These are phyloP conservation scores for Raphidocelis subcapitata DNA, from an alignment of 139 green algal species.

Conservation along the genomic window DNA sequence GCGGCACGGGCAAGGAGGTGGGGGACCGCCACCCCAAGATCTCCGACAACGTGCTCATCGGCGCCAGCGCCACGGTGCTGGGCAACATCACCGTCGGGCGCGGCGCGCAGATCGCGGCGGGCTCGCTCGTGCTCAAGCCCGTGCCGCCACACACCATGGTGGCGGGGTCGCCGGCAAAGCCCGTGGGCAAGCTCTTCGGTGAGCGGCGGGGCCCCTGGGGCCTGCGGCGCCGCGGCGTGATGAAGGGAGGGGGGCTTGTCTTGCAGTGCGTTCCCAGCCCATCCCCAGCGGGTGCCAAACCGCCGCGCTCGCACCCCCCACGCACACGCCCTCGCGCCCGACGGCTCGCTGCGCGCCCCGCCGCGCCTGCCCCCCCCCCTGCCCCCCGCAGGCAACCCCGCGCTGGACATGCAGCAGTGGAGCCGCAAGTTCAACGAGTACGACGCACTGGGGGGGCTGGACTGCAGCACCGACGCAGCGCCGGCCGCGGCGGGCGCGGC, in stretches of 20 bases:
- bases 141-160: slow-evolving; percentile 82
- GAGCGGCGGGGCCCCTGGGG: neutral
- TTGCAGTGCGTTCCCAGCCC: no score
- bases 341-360: no score
- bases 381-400: slow-evolving; percentile 31
- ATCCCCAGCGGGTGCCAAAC: no score
- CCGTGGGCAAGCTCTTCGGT: slow-evolving; percentile 66
- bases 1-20: slow-evolving; percentile 92
- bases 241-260: neutral
- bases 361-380: no score
- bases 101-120: slow-evolving; percentile 76
- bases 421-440: slow-evolving; percentile 21
- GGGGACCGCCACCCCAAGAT: slow-evolving; percentile 90
- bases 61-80: slow-evolving; percentile 81
- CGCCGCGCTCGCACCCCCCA: no score
- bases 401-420: slow-evolving; percentile 40
- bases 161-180: slow-evolving; percentile 82
- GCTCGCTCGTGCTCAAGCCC: slow-evolving; percentile 88
- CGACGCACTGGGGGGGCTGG: neutral
- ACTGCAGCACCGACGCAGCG: neutral
- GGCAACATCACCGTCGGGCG: slow-evolving; percentile 93
- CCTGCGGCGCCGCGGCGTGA: neutral
- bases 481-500: no score
- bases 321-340: no score
- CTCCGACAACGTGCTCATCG: slow-evolving; percentile 90